A percentile compares a stretch with the other conserved stretches of the same genome.
These are phyloP conservation scores for Talaromyces islandicus DNA, from an alignment of 2,329 filamentous ascomycete genomes.

Conservation along the genomic window DNA sequence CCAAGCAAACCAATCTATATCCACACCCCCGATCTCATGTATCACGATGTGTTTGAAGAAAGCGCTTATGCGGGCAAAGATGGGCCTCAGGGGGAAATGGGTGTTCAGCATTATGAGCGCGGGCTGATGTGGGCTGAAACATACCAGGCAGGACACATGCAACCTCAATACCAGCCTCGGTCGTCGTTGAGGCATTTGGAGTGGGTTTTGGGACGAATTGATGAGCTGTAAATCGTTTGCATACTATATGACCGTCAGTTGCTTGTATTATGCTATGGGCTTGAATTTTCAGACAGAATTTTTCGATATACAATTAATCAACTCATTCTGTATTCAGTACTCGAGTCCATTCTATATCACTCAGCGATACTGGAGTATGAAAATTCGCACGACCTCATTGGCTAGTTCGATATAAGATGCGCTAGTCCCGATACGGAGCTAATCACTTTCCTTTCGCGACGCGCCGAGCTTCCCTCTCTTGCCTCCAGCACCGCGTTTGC, in stretches of 20 bases:
- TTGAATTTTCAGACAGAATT: too few relatives aligned
- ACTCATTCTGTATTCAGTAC: neutral
- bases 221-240: neutral
- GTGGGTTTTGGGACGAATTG: conserved; percentile 23
- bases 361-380: neutral
- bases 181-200: conserved; percentile 62
- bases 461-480: neutral
- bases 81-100: conserved; percentile 59
- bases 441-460: neutral
- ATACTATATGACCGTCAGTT: neutral
- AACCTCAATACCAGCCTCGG: conserved; percentile 61
- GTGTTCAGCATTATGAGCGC: conserved; percentile 65
- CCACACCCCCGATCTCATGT: conserved; percentile 51
- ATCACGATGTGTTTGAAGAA: conserved; percentile 38
- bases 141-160: conserved; percentile 30
- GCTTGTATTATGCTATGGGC: neutral
- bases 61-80: conserved; percentile 62
- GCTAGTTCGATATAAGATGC: neutral
- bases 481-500: neutral
- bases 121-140: conserved; percentile 62
- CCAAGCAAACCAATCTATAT: conserved; percentile 39
- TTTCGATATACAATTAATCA: neutral
- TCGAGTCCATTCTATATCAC: neutral
- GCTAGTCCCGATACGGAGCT: neutral
- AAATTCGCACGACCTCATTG: neutral